Evolutionary conservation across 441 rosid genomes (phyloP), one percentile per base, ranked within the genome.

Genomic region (Adansonia grandidieri): DNA sequence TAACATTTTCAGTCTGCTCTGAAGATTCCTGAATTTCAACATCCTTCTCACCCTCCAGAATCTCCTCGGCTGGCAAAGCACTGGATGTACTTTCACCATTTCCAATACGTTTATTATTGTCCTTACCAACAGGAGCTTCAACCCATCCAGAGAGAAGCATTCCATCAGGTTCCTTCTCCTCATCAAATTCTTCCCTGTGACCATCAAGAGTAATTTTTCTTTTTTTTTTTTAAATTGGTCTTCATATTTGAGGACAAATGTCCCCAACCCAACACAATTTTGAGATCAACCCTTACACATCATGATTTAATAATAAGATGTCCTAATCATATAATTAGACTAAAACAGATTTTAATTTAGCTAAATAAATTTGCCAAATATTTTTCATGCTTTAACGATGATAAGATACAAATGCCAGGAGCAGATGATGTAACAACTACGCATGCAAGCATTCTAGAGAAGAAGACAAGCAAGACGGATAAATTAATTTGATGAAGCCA

Each of bases 141-240:
- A 88, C 86, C 98, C 98, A 92, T 85, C 99, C 98, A 61, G 85
- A 88, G 62, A 92, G 96, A 76, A 93, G 88, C 98, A 96, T 93
- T 80, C 92, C 97, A 82, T 96, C 98, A 1, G 98, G 97, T 86
- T 94, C 99, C 80, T 90, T 94, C 86, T 96, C 99, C 84, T 93
- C 96, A 6, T 96, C 97, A 78, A 96, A 96, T 74, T 90, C 94
- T 73, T 93, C 98, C 87, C 99, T 96, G 92, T 19, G 15, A 81
- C 45, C 77, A 53, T 56, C 19, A 48, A 67, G n/a, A 6, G 7
- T 11, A 53, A 44, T 8, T 37, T 64, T 32, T 32, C 40, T 42
- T 0, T 24, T 24, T 42, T 24, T 42, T 42, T 51, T 67, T 58
- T 20, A 20, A 32, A 71, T 58, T 19, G 20, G 56, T 24, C n/a